Evolutionary conservation across 2,329 filamentous ascomycete genomes (phyloP), one percentile per base, ranked within the genome.

Genomic region (Endocalyx cinctus): DNA sequence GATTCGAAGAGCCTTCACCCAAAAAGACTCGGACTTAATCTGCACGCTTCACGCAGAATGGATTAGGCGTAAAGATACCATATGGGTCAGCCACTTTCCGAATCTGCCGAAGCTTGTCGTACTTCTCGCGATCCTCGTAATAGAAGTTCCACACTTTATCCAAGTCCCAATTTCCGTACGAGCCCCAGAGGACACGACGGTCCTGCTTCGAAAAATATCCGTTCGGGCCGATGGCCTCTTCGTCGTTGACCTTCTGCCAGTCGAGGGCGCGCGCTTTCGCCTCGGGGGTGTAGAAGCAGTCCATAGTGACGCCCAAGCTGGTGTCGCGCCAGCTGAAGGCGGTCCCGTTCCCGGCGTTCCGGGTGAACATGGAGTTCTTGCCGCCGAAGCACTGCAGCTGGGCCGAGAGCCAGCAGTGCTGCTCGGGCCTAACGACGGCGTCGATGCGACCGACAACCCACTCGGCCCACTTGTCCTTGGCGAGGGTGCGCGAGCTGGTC

Each of bases 321-420:
- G 62, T 61, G 44, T 71, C 66, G 30, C 69, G 56, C 63, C 65
- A 70, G 46, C 63, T 69, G 42, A 62, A 70, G 1, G 66, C 55
- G 0, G 66, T 71, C 6, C 67, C 67, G 31, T 70, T 70, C 27
- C 52, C 48, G 5, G 50, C 55, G 38, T 71, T 70, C 10, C 40
- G 41, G 5, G 43, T 45, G 43, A 69, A 67, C 37, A 50, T 52
- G 6, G 67, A 70, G 32, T 65, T 47, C 29, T 58, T 52, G 5
- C 69, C 68, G 3, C 69, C 69, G 20, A 62, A 65, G 31, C 49
- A 57, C 40, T 70, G 67, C 29, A 71, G 47, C 46, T 71, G 67
- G 4, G 59, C 62, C 0, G 63, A 64, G 2, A 71, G 51, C 51
- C 57, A 66, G 47, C 61, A 67, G 22, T 64, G 59, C 8, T 53